A percentile compares a stretch with the other conserved stretches of the same genome.
These are phyloP conservation scores for Endocarpon pusillum DNA, from an alignment of 495 filamentous ascomycete species.

Conservation along the genomic window DNA sequence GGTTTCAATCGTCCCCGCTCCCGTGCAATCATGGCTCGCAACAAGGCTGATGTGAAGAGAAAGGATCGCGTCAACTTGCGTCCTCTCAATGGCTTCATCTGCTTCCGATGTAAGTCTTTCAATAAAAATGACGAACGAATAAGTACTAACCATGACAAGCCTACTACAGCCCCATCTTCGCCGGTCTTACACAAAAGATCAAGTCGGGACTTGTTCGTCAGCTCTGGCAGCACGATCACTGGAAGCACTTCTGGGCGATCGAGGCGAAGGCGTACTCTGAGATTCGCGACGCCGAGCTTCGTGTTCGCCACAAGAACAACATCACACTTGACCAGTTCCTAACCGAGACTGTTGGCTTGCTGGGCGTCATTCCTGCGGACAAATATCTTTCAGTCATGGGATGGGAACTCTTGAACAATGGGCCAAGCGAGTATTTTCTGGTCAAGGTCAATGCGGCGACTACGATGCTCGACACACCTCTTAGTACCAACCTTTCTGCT, in stretches of 20 bases:
- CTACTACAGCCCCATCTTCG: slow-evolving; percentile 24
- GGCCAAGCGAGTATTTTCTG: slow-evolving; percentile 9
- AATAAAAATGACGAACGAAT: neutral
- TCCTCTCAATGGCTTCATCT: slow-evolving; percentile 32
- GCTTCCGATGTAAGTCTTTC: slow-evolving; percentile 26
- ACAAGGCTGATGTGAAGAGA: too few species aligned
- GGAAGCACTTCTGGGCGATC: slow-evolving; percentile 30
- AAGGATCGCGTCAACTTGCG: slow-evolving; percentile 10
- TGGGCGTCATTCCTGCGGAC: slow-evolving; percentile 21
- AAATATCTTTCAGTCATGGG: slow-evolving; percentile 24
- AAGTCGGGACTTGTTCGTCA: slow-evolving; percentile 24
- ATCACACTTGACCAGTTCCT: slow-evolving; percentile 24
- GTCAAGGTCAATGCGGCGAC: slow-evolving; percentile 3
- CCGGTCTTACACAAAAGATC: slow-evolving; percentile 22
- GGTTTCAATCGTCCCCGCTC: too few species aligned
- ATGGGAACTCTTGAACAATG: slow-evolving; percentile 17
- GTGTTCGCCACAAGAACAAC: too few species aligned
- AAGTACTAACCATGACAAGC: slow-evolving; percentile 15
- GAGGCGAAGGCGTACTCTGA: slow-evolving; percentile 30
- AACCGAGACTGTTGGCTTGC: slow-evolving; percentile 15
- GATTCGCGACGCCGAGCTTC: slow-evolving; percentile 28
- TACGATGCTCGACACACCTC: slow-evolving; percentile 2
- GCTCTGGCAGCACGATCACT: slow-evolving; percentile 27
- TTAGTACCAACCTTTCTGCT: slow-evolving; percentile 17
- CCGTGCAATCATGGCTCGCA: too few species aligned